A percentile compares a stretch with the other conserved stretches of the same genome.
Evolutionary conservation across 1,139 yeast genomes (phyloP).

Genomic region (Saccharomyces hybrid): DNA sequence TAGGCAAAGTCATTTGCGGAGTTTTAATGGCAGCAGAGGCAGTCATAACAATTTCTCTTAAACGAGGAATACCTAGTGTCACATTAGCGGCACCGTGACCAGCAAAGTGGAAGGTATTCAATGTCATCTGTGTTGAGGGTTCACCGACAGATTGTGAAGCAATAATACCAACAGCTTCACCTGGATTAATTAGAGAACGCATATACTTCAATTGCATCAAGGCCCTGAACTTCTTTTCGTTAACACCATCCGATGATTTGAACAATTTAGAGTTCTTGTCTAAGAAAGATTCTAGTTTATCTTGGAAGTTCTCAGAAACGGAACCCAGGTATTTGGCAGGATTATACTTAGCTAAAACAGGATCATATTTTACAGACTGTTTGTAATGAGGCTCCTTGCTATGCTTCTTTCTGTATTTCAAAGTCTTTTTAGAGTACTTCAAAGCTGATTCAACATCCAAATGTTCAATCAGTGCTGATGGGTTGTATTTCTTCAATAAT

Average conservation of each 20-base stretch:
- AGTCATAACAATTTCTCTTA: conserved; percentile 99
- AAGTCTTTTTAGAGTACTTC: conserved; percentile 71
- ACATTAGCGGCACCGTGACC: conserved; percentile 99
- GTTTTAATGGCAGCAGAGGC: conserved; percentile 93
- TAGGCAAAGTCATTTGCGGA: conserved; percentile 95
- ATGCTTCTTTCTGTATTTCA: conserved; percentile 66
- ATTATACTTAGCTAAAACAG: conserved; percentile 74
- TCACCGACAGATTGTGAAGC: conserved; percentile 99
- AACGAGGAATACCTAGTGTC: conserved; percentile 98
- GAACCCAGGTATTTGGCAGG: conserved; percentile 90
- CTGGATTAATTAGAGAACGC: conserved; percentile 92
- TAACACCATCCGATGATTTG: conserved; percentile 39
- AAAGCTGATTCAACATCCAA: conserved; percentile 78
- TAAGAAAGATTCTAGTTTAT: conserved; percentile 64
- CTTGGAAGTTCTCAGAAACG: conserved; percentile 85
- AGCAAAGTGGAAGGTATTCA: conserved; percentile 98
- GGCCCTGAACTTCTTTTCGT: conserved; percentile 87
- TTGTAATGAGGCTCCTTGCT: conserved; percentile 53
- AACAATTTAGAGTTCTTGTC: conserved; percentile 47
- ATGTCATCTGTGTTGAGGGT: conserved; percentile 98
- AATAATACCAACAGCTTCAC: conserved; percentile 97
- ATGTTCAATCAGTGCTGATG: conserved; percentile 63
- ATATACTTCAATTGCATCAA: conserved; percentile 97
- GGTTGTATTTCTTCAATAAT: conserved; percentile 76
- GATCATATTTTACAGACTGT: conserved; percentile 69